Evolutionary conservation across 306 rosid genomes (phyloP).

Genomic region (Senna siamea): DNA sequence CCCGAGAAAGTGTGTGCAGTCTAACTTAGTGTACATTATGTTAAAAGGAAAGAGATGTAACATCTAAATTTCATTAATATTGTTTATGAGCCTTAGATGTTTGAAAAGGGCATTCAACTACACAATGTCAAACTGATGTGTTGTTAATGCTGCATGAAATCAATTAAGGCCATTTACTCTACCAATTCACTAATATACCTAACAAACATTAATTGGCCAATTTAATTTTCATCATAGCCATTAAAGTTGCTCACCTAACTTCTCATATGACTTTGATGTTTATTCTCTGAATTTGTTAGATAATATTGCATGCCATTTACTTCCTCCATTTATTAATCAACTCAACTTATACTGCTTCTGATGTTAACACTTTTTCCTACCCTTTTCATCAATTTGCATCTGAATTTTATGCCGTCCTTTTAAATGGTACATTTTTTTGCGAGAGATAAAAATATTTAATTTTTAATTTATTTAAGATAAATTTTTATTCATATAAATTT

Average conservation of each 20-base stretch:
- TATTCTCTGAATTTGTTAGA: slow-evolving; percentile 46
- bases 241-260: slow-evolving; percentile 73
- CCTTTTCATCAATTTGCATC: too few relatives aligned
- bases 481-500: too few relatives aligned
- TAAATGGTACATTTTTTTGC: too few relatives aligned
- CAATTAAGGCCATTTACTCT: slow-evolving; percentile 77
- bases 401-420: too few relatives aligned
- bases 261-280: slow-evolving; percentile 58
- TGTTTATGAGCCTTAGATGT: slow-evolving; percentile 62
- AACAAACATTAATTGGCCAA: slow-evolving; percentile 69
- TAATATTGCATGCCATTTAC: slow-evolving; percentile 32
- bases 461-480: too few relatives aligned
- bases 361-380: neutral
- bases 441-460: too few relatives aligned
- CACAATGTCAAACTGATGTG: slow-evolving; percentile 63
- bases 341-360: slow-evolving; percentile 22
- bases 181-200: slow-evolving; percentile 79
- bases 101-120: slow-evolving; percentile 82
- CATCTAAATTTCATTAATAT: slow-evolving; percentile 12
- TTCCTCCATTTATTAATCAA: slow-evolving; percentile 47
- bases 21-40: too few relatives aligned
- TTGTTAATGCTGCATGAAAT: slow-evolving; percentile 61
- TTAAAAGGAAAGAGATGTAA: slow-evolving; percentile 41
- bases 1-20: too few relatives aligned
- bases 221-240: slow-evolving; percentile 64